These are phyloP conservation scores for Xylaria polymorpha DNA, from an alignment of 2,329 filamentous ascomycete species.

Conservation along the genomic window DNA sequence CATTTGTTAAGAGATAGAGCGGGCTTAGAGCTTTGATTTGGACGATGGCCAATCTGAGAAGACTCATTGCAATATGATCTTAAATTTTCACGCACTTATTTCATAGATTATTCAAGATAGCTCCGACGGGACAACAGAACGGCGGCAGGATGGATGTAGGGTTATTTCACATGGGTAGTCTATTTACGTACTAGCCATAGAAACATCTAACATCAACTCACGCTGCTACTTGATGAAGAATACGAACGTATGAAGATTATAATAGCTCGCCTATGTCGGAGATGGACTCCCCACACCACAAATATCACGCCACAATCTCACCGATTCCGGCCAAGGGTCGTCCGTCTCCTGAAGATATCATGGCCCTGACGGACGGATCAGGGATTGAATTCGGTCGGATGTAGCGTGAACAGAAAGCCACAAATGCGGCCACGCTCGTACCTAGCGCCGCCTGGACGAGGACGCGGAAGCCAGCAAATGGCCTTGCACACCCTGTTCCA, in stretches of 20 bases:
- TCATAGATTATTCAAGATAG: background rate
- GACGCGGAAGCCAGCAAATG: constrained; percentile 6
- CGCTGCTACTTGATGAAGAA: background rate
- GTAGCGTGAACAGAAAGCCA: constrained; percentile 23
- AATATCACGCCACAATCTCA: background rate
- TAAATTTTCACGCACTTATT: background rate
- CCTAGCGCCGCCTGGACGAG: background rate
- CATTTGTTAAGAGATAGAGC: background rate
- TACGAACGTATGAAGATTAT: background rate
- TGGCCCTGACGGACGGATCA: constrained; percentile 29
- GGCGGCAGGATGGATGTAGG: background rate
- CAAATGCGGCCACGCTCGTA: constrained; percentile 15
- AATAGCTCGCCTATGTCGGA: background rate
- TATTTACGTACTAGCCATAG: constrained; percentile 1
- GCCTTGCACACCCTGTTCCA: constrained; percentile 14
- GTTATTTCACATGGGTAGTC: background rate
- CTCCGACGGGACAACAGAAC: background rate
- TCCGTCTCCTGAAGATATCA: background rate
- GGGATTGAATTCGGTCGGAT: constrained; percentile 28
- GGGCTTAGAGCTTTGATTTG: background rate
- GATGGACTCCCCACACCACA: background rate
- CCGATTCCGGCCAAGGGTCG: background rate
- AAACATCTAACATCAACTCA: background rate
- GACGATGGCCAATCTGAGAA: background rate
- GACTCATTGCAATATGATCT: background rate